Conservation (phyloP, 129 eudicot genomes). For the Kitagawia praeruptora region DNA sequence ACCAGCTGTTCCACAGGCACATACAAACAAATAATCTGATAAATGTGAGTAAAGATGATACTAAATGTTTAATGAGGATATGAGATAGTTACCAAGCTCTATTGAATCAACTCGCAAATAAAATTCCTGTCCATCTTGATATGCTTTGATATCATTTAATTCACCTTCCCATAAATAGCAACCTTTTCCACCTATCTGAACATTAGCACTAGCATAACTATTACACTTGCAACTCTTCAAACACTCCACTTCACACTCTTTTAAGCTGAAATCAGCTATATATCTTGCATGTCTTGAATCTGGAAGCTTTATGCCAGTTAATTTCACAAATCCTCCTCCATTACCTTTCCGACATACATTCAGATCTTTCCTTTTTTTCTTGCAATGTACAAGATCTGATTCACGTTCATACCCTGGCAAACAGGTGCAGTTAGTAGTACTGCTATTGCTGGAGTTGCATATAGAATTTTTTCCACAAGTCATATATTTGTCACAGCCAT, state of each 20-base stretch:
- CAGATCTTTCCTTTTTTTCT: background rate
- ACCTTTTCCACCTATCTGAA: background rate
- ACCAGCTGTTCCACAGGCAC: background rate
- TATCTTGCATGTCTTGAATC: constrained; percentile 1
- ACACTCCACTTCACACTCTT: constrained; percentile 4
- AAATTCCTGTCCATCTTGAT: constrained; percentile 12
- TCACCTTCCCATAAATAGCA: constrained; percentile 17
- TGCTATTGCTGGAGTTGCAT: constrained; percentile 1
- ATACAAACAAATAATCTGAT: background rate
- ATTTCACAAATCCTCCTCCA: constrained; percentile 11
- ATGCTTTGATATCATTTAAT: constrained; percentile 7
- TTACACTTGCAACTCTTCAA: constrained; percentile 14
- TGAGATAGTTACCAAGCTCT: constrained; percentile 7
- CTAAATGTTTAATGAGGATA: too few species aligned
- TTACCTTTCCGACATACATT: background rate
- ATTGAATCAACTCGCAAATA: constrained; percentile 5
- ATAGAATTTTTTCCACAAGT: background rate
- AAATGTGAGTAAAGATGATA: background rate
- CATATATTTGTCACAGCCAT: constrained; percentile 6
- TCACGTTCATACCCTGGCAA: constrained; percentile 10
- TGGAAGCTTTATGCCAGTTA: constrained; percentile 2
- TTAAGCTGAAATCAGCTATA: constrained; percentile 1
- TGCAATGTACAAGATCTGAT: background rate
- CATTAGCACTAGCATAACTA: constrained; percentile 11
- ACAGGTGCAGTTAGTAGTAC: background rate